These are phyloP conservation scores for Boechera divaricarpa DNA, from an alignment of 345 rosid genomes.

Conservation along the genomic window DNA sequence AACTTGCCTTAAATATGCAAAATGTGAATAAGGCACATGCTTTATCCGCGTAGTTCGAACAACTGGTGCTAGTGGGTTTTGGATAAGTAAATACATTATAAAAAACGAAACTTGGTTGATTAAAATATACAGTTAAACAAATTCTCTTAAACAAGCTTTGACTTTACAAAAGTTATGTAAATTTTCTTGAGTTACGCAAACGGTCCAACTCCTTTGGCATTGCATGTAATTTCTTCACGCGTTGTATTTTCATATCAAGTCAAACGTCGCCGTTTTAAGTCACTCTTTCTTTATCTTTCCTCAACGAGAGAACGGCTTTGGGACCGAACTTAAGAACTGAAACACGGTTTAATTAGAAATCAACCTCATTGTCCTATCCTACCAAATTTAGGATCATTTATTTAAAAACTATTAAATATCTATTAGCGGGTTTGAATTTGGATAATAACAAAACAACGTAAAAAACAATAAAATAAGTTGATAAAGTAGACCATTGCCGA, in stretches of 20 bases:
- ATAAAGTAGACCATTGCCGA: background rate
- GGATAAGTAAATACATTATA: conserved; percentile 13
- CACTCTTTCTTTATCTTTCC: background rate
- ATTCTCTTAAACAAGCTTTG: conserved; percentile 7
- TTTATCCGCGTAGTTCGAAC: conserved; percentile 37
- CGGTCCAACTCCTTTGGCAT: conserved; percentile 32
- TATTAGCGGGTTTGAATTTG: no score
- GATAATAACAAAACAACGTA: background rate
- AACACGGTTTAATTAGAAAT: conserved; percentile 27
- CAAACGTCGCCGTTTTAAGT: background rate
- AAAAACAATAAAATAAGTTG: background rate
- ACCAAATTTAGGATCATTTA: background rate
- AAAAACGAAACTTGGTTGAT: background rate
- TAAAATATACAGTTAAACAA: background rate
- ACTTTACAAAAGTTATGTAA: conserved; percentile 19
- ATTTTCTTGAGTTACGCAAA: conserved; percentile 29
- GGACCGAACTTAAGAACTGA: conserved; percentile 5
- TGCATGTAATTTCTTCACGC: conserved; percentile 40
- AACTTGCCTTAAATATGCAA: conserved; percentile 6
- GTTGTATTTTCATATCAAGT: conserved; percentile 12
- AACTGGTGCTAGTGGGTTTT: conserved; percentile 39
- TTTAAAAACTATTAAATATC: no score
- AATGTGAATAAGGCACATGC: conserved; percentile 29
- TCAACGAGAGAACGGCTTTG: background rate
- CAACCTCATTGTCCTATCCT: conserved; percentile 13